A percentile compares a stretch with the other conserved stretches of the same genome.
Conservation (phyloP, 1,284 basidiomycete genomes). For the Fomitopsis schrenkii region DNA sequence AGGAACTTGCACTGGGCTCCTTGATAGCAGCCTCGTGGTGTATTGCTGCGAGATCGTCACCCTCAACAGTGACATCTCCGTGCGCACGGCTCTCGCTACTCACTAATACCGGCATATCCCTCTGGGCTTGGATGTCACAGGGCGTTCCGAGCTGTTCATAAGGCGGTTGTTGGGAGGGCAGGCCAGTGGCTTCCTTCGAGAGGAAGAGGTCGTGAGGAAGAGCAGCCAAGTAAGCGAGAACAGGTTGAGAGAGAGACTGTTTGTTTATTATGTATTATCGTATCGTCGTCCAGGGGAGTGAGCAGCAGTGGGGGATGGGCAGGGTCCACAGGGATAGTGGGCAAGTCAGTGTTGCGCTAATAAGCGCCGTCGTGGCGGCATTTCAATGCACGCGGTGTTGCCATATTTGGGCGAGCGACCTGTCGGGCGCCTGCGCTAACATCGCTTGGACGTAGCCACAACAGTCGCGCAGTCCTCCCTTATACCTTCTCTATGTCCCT, state of each 20-base stretch:
- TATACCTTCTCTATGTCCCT: slow-evolving; percentile 51
- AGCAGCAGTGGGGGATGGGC: neutral
- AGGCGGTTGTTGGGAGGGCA: neutral
- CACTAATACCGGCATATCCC: slow-evolving; percentile 22
- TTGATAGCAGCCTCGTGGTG: slow-evolving; percentile 60
- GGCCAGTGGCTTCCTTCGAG: neutral
- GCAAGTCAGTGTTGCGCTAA: neutral
- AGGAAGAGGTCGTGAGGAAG: neutral
- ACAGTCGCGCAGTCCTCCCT: neutral
- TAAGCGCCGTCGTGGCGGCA: neutral
- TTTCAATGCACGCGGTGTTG: neutral
- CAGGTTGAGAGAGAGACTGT: neutral
- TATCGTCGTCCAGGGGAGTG: neutral
- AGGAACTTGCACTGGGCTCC: slow-evolving; percentile 70
- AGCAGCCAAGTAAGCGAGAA: neutral
- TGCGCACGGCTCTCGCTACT: neutral
- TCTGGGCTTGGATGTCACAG: slow-evolving; percentile 43
- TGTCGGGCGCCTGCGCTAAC: neutral
- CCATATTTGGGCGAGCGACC: neutral
- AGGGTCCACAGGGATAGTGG: neutral
- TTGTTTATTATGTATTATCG: neutral
- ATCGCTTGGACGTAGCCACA: neutral
- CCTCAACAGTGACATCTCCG: slow-evolving; percentile 18
- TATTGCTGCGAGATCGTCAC: slow-evolving; percentile 21
- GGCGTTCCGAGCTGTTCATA: slow-evolving; percentile 33